These are phyloP conservation scores for Helichrysum umbraculigerum DNA, from an alignment of 129 eudicot genomes.

Conservation along the genomic window DNA sequence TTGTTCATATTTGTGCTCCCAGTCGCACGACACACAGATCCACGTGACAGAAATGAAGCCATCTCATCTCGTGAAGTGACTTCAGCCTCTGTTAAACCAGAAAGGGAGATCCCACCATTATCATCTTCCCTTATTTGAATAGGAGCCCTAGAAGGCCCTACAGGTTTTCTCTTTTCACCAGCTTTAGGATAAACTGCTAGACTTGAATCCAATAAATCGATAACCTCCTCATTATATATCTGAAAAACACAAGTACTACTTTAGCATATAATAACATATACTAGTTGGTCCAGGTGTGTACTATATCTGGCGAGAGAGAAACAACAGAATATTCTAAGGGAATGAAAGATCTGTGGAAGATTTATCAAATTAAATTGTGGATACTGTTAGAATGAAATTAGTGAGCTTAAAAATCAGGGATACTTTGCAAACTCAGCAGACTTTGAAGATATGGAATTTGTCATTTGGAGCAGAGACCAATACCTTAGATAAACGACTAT, in stretches of 20 bases:
- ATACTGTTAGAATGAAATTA: too few species aligned
- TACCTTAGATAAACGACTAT: too few species aligned
- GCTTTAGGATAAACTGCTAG: conserved; percentile 31
- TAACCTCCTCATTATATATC: conserved; percentile 95
- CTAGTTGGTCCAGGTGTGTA: too few species aligned
- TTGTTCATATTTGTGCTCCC: conserved; percentile 96
- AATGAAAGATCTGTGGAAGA: too few species aligned
- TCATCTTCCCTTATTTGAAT: conserved; percentile 89
- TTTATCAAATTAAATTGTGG: too few species aligned
- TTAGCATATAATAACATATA: not conserved
- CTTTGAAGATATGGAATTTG: too few species aligned
- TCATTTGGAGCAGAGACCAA: too few species aligned
- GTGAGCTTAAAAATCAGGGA: too few species aligned
- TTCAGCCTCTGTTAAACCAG: conserved; percentile 94
- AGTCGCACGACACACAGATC: conserved; percentile 80
- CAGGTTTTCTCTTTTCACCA: conserved; percentile 48
- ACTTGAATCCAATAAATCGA: conserved; percentile 68
- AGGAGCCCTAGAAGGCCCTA: conserved; percentile 73
- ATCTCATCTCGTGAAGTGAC: conserved; percentile 85
- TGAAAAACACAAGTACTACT: conserved; percentile 25
- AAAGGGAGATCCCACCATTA: conserved; percentile 83
- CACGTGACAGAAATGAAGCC: conserved; percentile 76
- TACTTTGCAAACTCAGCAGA: too few species aligned
- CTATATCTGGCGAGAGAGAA: too few species aligned
- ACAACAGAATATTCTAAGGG: too few species aligned